Base-by-base conservation (phyloP, 345 rosid genomes). In the Syzygium grande region DNA sequence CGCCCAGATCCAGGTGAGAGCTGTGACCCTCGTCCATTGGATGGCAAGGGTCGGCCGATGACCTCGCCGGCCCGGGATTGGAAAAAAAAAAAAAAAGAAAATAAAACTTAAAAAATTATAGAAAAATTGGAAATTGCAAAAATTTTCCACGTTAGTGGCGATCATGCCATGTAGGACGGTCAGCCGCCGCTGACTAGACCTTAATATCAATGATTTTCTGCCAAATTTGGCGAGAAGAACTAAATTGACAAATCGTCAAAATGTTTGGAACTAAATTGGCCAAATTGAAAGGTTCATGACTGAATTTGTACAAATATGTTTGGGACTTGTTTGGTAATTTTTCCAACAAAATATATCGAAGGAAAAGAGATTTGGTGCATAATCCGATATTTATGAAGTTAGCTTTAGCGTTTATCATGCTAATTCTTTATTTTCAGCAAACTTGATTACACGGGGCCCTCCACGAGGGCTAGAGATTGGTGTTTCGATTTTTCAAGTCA, bases 261-360 rank as follows among this genome's bases (percentile, higher is more conserved):
- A n/a, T 5, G 14, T 13, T 13, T n/a, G 11, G 38, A 1, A 61
- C 6, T 12, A 13, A 14, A 61, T 13, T n/a, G 2, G 19, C 4
- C 6, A n/a, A 61, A n/a, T 61, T 61, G 0, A n/a, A 61, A 61
- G 0, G 38, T 61, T 14, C 1, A 61, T 5, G 9, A n/a, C 2
- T 2, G 9, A 61, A n/a, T 61, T n/a, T 4, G 4, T 17, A 61
- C 1, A 13, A 14, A n/a, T 6, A 0, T 13, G 4, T 61, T 61
- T 61, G 6, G 0, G 34, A 61, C 0, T n/a, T 61, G 13, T 61
- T n/a, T n/a, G 19, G 4, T 13, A 61, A 61, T 61, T n/a, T 15
- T 3, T 11, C 16, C 0, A 5, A 61, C 38, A n/a, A n/a, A n/a
- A 61, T n/a, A 61, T 38, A 73, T 38, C 11, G 2, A 73, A 49